Evolutionary conservation across 2,329 filamentous ascomycete species (phyloP).

Genomic region (Aspergillus fumigatiaffinis): DNA sequence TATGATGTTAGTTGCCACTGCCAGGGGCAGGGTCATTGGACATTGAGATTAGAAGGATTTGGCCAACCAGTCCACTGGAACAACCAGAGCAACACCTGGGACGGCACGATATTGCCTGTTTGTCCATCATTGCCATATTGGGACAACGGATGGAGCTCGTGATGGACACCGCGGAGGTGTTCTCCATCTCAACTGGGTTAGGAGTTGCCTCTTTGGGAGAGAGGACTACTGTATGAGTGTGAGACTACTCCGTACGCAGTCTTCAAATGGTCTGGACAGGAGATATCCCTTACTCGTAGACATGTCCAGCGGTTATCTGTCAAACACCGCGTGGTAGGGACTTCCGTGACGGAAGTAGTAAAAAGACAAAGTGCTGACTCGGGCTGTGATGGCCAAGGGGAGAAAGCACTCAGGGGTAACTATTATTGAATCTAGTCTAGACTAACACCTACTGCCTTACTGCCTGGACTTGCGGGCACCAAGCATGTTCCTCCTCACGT

Average conservation of each 20-base stretch:
- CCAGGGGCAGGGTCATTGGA: background rate
- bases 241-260: background rate
- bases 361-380: background rate
- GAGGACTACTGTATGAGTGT: background rate
- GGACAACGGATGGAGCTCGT: background rate
- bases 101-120: slow-evolving; percentile 7
- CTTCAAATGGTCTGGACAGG: background rate
- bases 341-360: background rate
- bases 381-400: background rate
- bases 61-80: background rate
- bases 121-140: background rate
- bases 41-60: background rate
- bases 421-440: no score
- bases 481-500: background rate
- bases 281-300: background rate
- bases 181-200: background rate
- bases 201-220: background rate
- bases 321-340: background rate
- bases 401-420: background rate
- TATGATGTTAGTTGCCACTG: background rate
- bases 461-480: background rate
- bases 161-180: background rate
- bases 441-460: background rate
- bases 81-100: slow-evolving; percentile 10
- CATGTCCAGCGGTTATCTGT: background rate